Evolutionary conservation across 192 early-diverging fungal genomes (phyloP).

Genomic region (Coemansia sp.): DNA sequence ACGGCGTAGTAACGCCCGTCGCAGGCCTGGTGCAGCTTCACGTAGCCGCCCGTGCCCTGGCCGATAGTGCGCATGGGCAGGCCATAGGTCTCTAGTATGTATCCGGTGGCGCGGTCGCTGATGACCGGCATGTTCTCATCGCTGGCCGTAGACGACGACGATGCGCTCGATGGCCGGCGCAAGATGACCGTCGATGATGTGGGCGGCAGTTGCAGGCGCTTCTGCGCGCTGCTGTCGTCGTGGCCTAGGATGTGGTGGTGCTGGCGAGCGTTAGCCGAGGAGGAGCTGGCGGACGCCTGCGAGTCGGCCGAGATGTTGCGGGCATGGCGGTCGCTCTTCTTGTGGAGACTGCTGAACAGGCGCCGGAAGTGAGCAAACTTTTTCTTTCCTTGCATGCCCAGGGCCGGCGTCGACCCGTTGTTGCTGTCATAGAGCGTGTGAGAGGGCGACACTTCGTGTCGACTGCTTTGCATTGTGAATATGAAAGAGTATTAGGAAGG

Average conservation of each 20-base stretch:
- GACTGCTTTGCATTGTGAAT: constrained; percentile 31
- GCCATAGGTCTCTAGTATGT: constrained; percentile 54
- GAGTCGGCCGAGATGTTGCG: constrained; percentile 22
- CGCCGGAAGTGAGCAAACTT: constrained; percentile 59
- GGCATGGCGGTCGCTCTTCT: constrained; percentile 34
- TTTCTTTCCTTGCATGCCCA: constrained; percentile 47
- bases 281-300: constrained; percentile 7
- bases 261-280: constrained; percentile 4
- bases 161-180: constrained; percentile 52
- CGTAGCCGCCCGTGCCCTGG: constrained; percentile 57
- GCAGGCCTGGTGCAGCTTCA: constrained; percentile 56
- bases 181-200: constrained; percentile 50
- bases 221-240: constrained; percentile 28
- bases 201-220: constrained; percentile 40
- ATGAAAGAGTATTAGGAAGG: background rate
- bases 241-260: constrained; percentile 18
- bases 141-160: constrained; percentile 46
- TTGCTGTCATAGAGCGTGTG: constrained; percentile 42
- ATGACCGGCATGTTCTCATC: constrained; percentile 54
- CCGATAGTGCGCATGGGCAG: constrained; percentile 51
- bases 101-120: constrained; percentile 52
- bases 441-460: constrained; percentile 48
- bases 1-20: constrained; percentile 53
- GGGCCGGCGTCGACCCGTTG: constrained; percentile 11
- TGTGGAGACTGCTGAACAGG: constrained; percentile 52